These are phyloP conservation scores for Agastache rugosa DNA, from an alignment of 257 asterid genomes.

Conservation along the genomic window DNA sequence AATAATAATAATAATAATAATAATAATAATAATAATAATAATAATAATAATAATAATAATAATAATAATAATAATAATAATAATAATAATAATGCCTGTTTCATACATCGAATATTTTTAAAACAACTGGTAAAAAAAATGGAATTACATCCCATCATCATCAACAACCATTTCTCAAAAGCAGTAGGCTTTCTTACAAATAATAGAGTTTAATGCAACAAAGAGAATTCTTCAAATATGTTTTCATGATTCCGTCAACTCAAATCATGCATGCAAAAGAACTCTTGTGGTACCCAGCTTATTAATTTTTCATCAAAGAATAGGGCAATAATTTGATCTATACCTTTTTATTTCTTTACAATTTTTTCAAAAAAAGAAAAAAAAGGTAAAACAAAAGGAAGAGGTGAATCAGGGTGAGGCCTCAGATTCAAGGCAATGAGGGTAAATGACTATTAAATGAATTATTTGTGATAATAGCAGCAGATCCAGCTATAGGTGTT, in stretches of 20 bases:
- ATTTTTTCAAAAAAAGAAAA: not conserved
- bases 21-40: too few relatives aligned
- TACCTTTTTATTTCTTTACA: constrained; percentile 15
- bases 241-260: constrained; percentile 7
- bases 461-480: constrained; percentile 13
- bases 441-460: constrained; percentile 24
- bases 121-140: not conserved
- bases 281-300: not conserved
- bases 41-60: too few relatives aligned
- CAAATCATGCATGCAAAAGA: constrained; percentile 7
- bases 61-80: too few relatives aligned
- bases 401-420: constrained; percentile 23
- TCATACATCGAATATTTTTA: constrained; percentile 9
- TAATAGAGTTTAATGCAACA: not conserved
- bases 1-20: too few relatives aligned
- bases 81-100: constrained; percentile 19
- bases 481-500: constrained; percentile 49
- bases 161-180: not conserved
- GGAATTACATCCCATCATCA: constrained; percentile 19
- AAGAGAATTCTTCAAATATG: not conserved
- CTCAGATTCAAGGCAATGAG: constrained; percentile 26
- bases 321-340: constrained; percentile 9
- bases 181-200: constrained; percentile 19
- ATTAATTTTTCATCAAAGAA: not conserved
- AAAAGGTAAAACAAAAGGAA: not conserved